These are phyloP conservation scores for Orobanche coerulescens DNA, from an alignment of 257 asterid species.

Conservation along the genomic window DNA sequence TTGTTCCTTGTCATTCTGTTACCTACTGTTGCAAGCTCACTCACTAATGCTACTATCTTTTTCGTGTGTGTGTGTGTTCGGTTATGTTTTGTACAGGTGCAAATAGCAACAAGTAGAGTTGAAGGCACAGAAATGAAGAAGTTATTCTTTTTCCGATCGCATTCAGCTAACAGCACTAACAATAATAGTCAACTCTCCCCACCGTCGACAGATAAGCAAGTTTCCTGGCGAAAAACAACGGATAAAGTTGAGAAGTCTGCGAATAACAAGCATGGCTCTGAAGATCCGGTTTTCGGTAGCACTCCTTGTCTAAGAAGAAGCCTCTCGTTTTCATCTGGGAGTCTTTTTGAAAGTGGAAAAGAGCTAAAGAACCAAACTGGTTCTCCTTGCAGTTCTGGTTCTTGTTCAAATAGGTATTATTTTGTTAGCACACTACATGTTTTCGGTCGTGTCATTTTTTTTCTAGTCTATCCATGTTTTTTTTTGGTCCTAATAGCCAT, in stretches of 20 bases:
- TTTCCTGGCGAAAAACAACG: conserved; percentile 44
- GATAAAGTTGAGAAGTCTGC: conserved; percentile 36
- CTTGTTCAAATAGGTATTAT: conserved; percentile 44
- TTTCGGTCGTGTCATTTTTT: neutral
- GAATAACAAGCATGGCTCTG: conserved; percentile 40
- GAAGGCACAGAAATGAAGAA: conserved; percentile 66
- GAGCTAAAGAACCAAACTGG: conserved; percentile 37
- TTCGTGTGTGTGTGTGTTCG: neutral
- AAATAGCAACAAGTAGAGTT: conserved; percentile 25
- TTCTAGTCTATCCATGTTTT: neutral
- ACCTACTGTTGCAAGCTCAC: conserved; percentile 10
- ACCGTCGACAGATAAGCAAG: conserved; percentile 58
- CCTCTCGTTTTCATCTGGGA: conserved; percentile 75
- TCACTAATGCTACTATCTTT: neutral
- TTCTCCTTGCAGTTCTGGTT: conserved; percentile 51
- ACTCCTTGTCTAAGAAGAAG: conserved; percentile 78
- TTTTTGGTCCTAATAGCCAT: neutral
- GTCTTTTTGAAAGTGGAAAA: conserved; percentile 42
- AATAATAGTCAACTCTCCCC: conserved; percentile 46
- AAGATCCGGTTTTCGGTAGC: conserved; percentile 30
- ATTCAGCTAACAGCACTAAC: conserved; percentile 33
- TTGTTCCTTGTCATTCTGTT: conserved; percentile 14
- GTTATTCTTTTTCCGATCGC: conserved; percentile 76
- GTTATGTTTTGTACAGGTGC: conserved; percentile 20
- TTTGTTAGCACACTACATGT: conserved; percentile 29